These are phyloP conservation scores for Brassica incana DNA, from an alignment of 345 rosid species.

Conservation along the genomic window DNA sequence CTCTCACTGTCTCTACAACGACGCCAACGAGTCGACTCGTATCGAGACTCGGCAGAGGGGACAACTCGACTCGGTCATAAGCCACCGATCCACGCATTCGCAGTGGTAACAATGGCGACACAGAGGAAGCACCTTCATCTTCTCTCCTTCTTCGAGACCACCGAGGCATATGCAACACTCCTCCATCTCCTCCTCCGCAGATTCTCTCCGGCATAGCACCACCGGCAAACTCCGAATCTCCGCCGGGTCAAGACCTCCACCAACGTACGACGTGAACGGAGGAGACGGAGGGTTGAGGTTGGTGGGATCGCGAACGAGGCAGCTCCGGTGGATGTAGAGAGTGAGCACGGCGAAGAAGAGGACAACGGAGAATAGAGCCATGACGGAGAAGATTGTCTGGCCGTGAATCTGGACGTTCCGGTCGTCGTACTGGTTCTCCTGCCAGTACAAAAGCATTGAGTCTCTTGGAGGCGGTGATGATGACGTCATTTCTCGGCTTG, in stretches of 20 bases:
- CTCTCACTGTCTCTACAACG: neutral
- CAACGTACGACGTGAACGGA: neutral
- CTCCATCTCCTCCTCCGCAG: conserved; percentile 2
- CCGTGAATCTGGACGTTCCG: conserved; percentile 25
- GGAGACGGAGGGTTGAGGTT: neutral
- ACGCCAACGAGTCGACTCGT: conserved; percentile 34
- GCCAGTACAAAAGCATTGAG: conserved; percentile 38
- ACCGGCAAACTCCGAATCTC: conserved; percentile 32
- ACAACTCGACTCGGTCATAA: conserved; percentile 56
- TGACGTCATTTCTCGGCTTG: conserved; percentile 32
- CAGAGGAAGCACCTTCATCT: conserved; percentile 60
- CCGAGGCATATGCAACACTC: conserved; percentile 80
- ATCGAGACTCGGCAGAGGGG: conserved; percentile 64
- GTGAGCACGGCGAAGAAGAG: conserved; percentile 29
- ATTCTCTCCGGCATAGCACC: conserved; percentile 29
- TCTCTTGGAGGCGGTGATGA: conserved; percentile 33
- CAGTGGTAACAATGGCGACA: conserved; percentile 67
- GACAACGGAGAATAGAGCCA: conserved; percentile 25
- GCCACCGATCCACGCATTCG: conserved; percentile 75
- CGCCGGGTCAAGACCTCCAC: conserved; percentile 32
- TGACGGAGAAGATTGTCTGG: conserved; percentile 22
- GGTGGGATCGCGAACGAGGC: conserved; percentile 1
- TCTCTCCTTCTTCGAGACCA: conserved; percentile 63
- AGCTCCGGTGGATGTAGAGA: conserved; percentile 38
- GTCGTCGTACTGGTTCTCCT: conserved; percentile 38